phyloP scores from a whole-genome alignment of 1,284 basidiomycete species.

The Sanguinoderma infundibulare region DNA sequence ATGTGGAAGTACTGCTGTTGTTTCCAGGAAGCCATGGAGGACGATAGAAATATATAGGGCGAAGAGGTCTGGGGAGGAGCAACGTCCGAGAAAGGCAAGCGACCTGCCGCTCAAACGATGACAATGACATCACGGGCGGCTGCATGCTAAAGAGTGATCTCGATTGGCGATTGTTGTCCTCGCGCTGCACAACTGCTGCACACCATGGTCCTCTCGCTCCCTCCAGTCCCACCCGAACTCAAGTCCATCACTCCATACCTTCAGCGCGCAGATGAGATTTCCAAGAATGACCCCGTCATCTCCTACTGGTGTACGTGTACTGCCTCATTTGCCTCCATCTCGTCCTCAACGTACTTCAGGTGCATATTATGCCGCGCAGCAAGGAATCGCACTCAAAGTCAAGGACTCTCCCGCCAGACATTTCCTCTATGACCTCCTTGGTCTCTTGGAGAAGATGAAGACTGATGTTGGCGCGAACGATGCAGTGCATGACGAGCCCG shows the following conservation, averaged over 20 bases:
- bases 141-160: background rate
- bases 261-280: constrained; percentile 89
- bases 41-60: constrained; percentile 5
- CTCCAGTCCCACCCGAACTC: constrained; percentile 59
- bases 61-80: background rate
- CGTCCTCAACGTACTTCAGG: constrained; percentile 47
- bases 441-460: constrained; percentile 84
- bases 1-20: background rate
- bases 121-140: constrained; percentile 21
- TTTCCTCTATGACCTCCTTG: constrained; percentile 79
- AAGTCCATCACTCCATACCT: constrained; percentile 78
- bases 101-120: background rate
- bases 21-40: background rate
- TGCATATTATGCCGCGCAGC: constrained; percentile 89
- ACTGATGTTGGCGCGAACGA: constrained; percentile 75
- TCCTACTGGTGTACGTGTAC: constrained; percentile 88
- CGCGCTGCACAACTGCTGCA: background rate
- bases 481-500: constrained; percentile 83
- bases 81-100: constrained; percentile 12
- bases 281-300: constrained; percentile 81
- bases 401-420: constrained; percentile 65
- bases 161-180: constrained; percentile 10
- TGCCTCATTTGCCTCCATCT: constrained; percentile 8
- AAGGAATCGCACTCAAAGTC: constrained; percentile 76
- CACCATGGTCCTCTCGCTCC: constrained; percentile 50